phyloP scores from a whole-genome alignment of 202 grass and related monocot species.

The Musa balbisiana region DNA sequence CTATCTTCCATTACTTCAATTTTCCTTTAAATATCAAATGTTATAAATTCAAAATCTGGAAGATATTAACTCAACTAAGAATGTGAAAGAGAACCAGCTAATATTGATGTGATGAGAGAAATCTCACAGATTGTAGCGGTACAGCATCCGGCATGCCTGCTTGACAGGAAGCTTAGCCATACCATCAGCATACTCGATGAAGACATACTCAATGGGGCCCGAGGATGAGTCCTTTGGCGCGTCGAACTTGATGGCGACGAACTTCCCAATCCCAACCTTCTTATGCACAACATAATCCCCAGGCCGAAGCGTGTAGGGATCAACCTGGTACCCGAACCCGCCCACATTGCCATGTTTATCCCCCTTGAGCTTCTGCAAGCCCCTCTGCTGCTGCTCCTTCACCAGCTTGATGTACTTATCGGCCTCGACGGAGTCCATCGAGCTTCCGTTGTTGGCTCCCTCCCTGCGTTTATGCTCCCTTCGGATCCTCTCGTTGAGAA shows the following conservation, averaged over 20 bases:
- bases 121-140: constrained; percentile 87
- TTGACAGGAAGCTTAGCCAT: constrained; percentile 92
- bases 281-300: constrained; percentile 93
- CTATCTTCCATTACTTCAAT: neutral
- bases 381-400: constrained; percentile 76
- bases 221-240: constrained; percentile 37
- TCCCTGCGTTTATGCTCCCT: constrained; percentile 31
- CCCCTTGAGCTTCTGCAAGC: constrained; percentile 57
- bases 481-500: constrained; percentile 52
- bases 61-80: too few species aligned
- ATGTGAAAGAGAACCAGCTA: too few species aligned
- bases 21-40: neutral
- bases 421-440: constrained; percentile 38
- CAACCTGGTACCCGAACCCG: constrained; percentile 69
- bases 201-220: constrained; percentile 52
- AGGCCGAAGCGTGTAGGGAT: constrained; percentile 59
- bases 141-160: constrained; percentile 71
- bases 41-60: neutral
- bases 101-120: neutral
- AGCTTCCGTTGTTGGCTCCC: neutral
- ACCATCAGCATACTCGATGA: constrained; percentile 77
- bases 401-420: constrained; percentile 64
- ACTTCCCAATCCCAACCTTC: constrained; percentile 87
- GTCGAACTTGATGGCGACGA: constrained; percentile 56
- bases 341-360: constrained; percentile 19